Evolutionary conservation across 2,329 filamentous ascomycete genomes (phyloP).

Genomic region (Cercospora janseana): DNA sequence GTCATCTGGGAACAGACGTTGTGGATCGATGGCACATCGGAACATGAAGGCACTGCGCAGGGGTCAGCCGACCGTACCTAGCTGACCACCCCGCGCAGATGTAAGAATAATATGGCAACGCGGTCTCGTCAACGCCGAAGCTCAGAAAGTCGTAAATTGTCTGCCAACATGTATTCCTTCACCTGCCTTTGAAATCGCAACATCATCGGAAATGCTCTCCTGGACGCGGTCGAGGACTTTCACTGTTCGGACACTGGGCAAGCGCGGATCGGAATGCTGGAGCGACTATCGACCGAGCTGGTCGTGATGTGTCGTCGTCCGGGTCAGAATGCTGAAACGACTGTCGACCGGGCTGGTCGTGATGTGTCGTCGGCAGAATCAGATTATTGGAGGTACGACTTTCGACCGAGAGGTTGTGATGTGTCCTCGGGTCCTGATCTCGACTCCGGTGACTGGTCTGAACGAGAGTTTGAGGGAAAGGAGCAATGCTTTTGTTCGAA

Average conservation of each 20-base stretch:
- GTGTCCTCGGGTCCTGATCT: no score
- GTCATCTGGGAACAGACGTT: neutral
- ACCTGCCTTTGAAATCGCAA: slow-evolving; percentile 4
- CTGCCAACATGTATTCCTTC: neutral
- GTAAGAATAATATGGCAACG: neutral
- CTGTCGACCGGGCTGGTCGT: slow-evolving; percentile 1
- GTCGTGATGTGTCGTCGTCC: neutral
- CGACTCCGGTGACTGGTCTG: no score
- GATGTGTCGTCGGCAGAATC: slow-evolving; percentile 4
- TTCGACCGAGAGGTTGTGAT: neutral
- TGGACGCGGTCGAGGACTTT: no score
- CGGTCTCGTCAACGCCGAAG: slow-evolving; percentile 4
- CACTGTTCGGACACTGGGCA: no score
- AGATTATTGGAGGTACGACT: no score
- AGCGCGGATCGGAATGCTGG: no score
- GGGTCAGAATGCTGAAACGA: neutral
- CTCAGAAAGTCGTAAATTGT: slow-evolving; percentile 1
- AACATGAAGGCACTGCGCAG: neutral
- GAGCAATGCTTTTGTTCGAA: no score
- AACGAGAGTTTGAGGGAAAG: no score
- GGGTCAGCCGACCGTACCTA: slow-evolving; percentile 4
- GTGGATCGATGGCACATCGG: neutral
- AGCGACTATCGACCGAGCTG: no score
- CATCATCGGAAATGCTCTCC: no score
- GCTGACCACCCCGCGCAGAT: slow-evolving; percentile 8